Evolutionary conservation across 2,329 filamentous ascomycete species (phyloP).

Genomic region (Aureobasidium sp.): DNA sequence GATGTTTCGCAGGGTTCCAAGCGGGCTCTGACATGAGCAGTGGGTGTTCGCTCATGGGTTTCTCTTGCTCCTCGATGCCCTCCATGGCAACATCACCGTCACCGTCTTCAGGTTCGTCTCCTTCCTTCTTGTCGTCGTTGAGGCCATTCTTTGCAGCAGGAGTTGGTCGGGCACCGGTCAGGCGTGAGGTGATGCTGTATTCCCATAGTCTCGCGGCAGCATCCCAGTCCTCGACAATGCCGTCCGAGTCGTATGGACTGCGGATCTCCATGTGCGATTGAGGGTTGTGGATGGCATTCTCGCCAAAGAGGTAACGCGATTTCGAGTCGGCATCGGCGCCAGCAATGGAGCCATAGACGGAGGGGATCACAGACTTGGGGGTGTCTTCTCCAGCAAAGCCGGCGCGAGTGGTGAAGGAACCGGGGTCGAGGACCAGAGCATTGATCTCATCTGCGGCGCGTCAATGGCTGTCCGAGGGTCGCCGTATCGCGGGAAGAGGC

Average conservation of each 20-base stretch:
- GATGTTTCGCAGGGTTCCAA: constrained; percentile 79
- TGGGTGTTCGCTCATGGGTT: constrained; percentile 79
- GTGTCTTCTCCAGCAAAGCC: constrained; percentile 97
- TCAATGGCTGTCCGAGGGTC: not conserved
- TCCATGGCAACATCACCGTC: constrained; percentile 52
- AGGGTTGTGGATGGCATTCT: constrained; percentile 77
- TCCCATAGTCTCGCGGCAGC: constrained; percentile 84
- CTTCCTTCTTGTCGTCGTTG: constrained; percentile 54
- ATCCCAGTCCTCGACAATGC: constrained; percentile 94
- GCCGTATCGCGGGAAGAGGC: not conserved
- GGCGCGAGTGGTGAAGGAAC: constrained; percentile 82
- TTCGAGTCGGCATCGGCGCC: constrained; percentile 43
- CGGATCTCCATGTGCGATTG: constrained; percentile 69
- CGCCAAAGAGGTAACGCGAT: constrained; percentile 65
- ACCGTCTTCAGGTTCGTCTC: constrained; percentile 31
- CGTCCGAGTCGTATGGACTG: constrained; percentile 86
- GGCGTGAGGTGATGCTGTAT: constrained; percentile 76
- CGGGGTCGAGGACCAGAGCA: constrained; percentile 90
- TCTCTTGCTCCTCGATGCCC: constrained; percentile 53
- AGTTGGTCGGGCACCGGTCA: constrained; percentile 67
- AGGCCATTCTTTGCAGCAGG: constrained; percentile 67
- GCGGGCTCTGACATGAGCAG: constrained; percentile 88
- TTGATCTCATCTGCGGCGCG: constrained; percentile 75
- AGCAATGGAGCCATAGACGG: constrained; percentile 63
- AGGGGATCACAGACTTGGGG: constrained; percentile 85